Base-by-base conservation (phyloP, 352 stramenopile species). In the Phytophthora vignae region DNA sequence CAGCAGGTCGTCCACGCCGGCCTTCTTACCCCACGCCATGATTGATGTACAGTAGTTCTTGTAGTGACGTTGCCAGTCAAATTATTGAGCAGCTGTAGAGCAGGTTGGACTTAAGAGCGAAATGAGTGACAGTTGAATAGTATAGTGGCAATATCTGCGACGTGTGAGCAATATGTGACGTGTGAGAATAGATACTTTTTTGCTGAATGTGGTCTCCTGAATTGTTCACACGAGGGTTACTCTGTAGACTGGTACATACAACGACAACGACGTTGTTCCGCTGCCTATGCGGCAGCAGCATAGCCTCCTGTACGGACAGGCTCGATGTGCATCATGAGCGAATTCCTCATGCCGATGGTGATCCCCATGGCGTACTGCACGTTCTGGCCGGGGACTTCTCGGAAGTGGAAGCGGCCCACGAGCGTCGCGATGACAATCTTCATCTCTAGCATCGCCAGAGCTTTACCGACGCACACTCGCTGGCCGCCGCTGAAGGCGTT, bases 1-100 rank as follows among this genome's bases (percentile, higher is more conserved):
- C 52, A 94, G 77, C 71, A 94, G 65, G 61, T 96, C 87, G n/a
- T 92, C 83, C 33, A 94, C 87, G 36, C 87, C 87, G 33, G 76
- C 67, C 22, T 85, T 85, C 69, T 76, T 84, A 17, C 88, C 87
- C 88, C 88, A 96, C 48, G 84, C 88, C 88, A 96, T 96, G 57
- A 25, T 87, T 71, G 58, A 48, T 68, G 53, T 58, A 69, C n/a
- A n/a, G n/a, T n/a, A n/a, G 15, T n/a, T 40, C n/a, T 31, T 17
- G 7, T 56, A 65, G 22, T 67, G 60, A 58, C 50, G 14, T 22
- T 56, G 42, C 66, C 71, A 78, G 55, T 78, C 56, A 78, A 73
- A n/a, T 69, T 54, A 36, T 27, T 29, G 12, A 50, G 2, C 58
- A 25, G 5, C 53, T 73, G 36, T 12, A 42, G 56, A 70, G 38